Percentiles rank a stretch among this genome's conserved stretches.
Evolutionary conservation across 345 rosid genomes (phyloP).

Genomic region (Lepidium aucheri): DNA sequence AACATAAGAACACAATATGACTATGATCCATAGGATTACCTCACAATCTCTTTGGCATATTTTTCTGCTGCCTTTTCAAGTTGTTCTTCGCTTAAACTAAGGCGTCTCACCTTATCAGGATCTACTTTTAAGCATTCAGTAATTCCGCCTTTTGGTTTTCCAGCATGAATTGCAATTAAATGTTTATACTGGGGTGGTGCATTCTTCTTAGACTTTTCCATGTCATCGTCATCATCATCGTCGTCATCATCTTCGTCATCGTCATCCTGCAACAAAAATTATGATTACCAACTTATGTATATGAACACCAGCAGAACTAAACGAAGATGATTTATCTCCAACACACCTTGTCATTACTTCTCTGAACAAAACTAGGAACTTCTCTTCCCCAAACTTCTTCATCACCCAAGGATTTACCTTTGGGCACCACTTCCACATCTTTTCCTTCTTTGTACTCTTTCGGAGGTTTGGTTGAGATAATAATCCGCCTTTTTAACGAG

Average conservation of each 20-base stretch:
- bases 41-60: constrained; percentile 35
- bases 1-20: background rate
- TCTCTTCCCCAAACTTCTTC: constrained; percentile 85
- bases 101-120: constrained; percentile 46
- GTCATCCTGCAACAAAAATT: constrained; percentile 32
- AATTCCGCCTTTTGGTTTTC: constrained; percentile 45
- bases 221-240: constrained; percentile 21
- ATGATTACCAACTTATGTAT: background rate
- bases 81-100: constrained; percentile 49
- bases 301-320: constrained; percentile 7
- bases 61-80: constrained; percentile 39
- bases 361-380: constrained; percentile 37
- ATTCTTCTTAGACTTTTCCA: constrained; percentile 22
- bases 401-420: constrained; percentile 38
- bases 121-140: constrained; percentile 38
- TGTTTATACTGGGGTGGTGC: constrained; percentile 32
- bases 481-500: constrained; percentile 44
- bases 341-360: constrained; percentile 13
- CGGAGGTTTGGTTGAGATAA: constrained; percentile 86
- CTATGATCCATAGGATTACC: constrained; percentile 17
- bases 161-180: constrained; percentile 42
- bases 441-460: constrained; percentile 48
- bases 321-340: background rate
- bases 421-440: constrained; percentile 25
- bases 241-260: constrained; percentile 28